Base-by-base conservation (phyloP, 2,329 filamentous ascomycete genomes). In the Ophiostoma ulmi region DNA sequence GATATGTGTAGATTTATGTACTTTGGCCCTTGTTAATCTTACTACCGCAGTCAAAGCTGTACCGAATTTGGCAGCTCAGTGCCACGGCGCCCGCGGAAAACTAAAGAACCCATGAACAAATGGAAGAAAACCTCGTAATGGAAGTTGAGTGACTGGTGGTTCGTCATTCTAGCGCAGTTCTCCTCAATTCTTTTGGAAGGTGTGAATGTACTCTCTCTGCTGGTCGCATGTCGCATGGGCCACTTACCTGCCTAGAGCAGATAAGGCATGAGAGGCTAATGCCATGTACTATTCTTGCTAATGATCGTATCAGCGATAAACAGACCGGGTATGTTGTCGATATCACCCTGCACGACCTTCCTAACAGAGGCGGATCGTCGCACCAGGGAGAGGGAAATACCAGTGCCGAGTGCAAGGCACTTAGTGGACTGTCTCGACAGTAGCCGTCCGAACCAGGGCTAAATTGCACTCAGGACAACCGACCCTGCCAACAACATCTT, bases 271-370 rank as follows among this genome's bases (percentile, higher is more conserved):
- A 17, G 52, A 22, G 52, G 4, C 52, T n/a, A 22, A 55, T 55
- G 52, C 8, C 4, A 26, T 38, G 44, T 10, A 20, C 48, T 17
- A 20, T 5, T 52, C 2, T 6, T 6, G 44, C 44, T 17, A 48
- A 48, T 48, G 13, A 17, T 5, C 44, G 14, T 48, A 26, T 22
- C 52, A 26, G n/a, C n/a, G 52, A 26, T 26, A 58, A 26, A 26
- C n/a, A 26, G 52, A 13, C 52, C n/a, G 52, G 52, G 52, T 22
- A 58, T 58, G 52, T 26, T 58, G n/a, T 58, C 26, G 52, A 58
- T 63, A 63, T 63, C 58, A 63, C 58, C 13, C 63, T 39, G 35
- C 63, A n/a, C 31, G 35, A 65, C 63, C 63, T 65, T 65, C 63
- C 63, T 65, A 65, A 39, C 35, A 65, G 35, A 65, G 63, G 20